Conservation (phyloP, 768 basidiomycete genomes). For the Scleroderma bovista region DNA sequence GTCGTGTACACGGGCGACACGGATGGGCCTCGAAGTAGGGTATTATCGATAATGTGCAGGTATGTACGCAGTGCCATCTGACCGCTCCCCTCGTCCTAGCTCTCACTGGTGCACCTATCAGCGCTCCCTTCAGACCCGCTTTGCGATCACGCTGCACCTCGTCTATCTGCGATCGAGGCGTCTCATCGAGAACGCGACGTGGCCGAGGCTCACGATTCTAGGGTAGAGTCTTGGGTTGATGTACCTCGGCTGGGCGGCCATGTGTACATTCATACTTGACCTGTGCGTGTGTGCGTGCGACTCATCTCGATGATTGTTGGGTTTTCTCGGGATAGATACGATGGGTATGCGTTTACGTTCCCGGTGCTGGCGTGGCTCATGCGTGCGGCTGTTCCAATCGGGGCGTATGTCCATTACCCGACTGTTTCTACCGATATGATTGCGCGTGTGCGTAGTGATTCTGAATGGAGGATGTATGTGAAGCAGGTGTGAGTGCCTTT, state of each 20-base stretch:
- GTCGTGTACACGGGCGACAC: slow-evolving; percentile 89
- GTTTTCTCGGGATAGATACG: too few species aligned
- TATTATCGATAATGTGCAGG: slow-evolving; percentile 80
- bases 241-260: slow-evolving; percentile 76
- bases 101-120: too few species aligned
- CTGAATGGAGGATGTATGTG: slow-evolving; percentile 18
- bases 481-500: slow-evolving; percentile 22
- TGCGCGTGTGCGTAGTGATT: slow-evolving; percentile 50
- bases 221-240: slow-evolving; percentile 91
- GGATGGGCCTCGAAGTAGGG: slow-evolving; percentile 71
- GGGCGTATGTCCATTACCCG: slow-evolving; percentile 94
- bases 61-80: slow-evolving; percentile 31
- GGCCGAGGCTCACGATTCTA: slow-evolving; percentile 87
- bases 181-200: slow-evolving; percentile 75
- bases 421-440: slow-evolving; percentile 96
- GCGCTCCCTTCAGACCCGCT: slow-evolving; percentile 71
- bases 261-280: slow-evolving; percentile 76
- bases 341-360: slow-evolving; percentile 99
- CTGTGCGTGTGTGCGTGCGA: slow-evolving; percentile 72
- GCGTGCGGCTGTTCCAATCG: slow-evolving; percentile 58
- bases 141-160: slow-evolving; percentile 80
- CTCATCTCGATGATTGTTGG: background rate
- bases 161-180: slow-evolving; percentile 69
- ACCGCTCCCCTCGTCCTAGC: background rate
- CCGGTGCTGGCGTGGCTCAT: slow-evolving; percentile 61